Evolutionary conservation across 306 rosid species (phyloP).

Genomic region (Cicer chorassanicum): DNA sequence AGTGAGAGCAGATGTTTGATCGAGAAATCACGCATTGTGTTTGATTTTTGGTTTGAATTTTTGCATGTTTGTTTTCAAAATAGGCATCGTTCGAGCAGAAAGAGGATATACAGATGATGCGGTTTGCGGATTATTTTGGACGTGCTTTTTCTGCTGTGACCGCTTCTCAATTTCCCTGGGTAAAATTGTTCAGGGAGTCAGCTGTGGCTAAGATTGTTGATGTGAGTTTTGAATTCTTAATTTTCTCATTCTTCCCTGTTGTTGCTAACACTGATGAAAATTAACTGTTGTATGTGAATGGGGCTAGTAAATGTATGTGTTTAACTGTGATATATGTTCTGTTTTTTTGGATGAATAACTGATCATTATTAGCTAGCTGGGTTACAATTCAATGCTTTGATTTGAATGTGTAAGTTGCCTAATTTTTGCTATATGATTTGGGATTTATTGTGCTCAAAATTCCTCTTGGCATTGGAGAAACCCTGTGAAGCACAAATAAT

Average conservation of each 20-base stretch:
- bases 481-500: no score
- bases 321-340: slow-evolving; percentile 23
- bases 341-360: slow-evolving; percentile 29
- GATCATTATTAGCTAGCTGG: not conserved
- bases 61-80: slow-evolving; percentile 26
- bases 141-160: slow-evolving; percentile 80
- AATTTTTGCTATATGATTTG: slow-evolving; percentile 20
- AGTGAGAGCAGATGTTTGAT: slow-evolving; percentile 4
- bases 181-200: slow-evolving; percentile 80
- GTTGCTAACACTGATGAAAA: slow-evolving; percentile 4
- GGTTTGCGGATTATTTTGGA: slow-evolving; percentile 86
- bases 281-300: slow-evolving; percentile 7
- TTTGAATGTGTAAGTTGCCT: not conserved
- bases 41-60: slow-evolving; percentile 24
- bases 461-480: not conserved
- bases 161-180: slow-evolving; percentile 94
- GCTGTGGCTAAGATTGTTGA: slow-evolving; percentile 77
- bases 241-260: not conserved
- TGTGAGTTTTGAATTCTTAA: slow-evolving; percentile 62
- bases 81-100: slow-evolving; percentile 69
- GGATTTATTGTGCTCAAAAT: not conserved
- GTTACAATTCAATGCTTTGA: slow-evolving; percentile 6
- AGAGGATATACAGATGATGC: slow-evolving; percentile 80
- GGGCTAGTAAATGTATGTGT: slow-evolving; percentile 22
- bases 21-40: not conserved